Conservation (phyloP, 1,284 basidiomycete genomes). For the Malassezia restricta region DNA sequence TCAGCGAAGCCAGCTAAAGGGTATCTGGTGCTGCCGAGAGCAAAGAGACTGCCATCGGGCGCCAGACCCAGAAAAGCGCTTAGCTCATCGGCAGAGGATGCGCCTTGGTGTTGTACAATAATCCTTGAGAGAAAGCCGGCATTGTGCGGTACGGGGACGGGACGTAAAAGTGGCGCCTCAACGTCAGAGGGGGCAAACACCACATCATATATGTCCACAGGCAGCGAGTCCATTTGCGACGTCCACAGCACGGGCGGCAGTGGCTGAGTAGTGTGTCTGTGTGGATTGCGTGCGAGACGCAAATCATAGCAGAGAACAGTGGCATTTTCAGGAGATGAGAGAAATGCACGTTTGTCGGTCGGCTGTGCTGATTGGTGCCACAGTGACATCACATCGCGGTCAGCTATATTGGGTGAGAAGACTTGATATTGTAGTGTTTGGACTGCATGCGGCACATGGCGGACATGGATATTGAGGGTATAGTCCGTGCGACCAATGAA, state of each 20-base stretch:
- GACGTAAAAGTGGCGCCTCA: slow-evolving; percentile 9
- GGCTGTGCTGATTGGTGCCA: slow-evolving; percentile 29
- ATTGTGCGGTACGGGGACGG: slow-evolving; percentile 10
- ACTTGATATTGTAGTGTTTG: slow-evolving; percentile 42
- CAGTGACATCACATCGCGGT: slow-evolving; percentile 30
- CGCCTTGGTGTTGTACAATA: background rate
- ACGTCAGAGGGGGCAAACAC: slow-evolving; percentile 9
- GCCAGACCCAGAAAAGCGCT: slow-evolving; percentile 28
- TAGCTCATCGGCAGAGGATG: background rate
- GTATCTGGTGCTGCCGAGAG: slow-evolving; percentile 23
- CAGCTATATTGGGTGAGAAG: slow-evolving; percentile 39
- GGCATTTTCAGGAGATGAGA: slow-evolving; percentile 37
- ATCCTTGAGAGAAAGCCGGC: background rate
- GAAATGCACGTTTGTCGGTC: slow-evolving; percentile 23
- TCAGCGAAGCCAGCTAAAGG: background rate
- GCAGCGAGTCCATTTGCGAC: background rate
- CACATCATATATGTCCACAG: slow-evolving; percentile 14
- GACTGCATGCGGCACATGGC: slow-evolving; percentile 24
- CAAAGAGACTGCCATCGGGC: slow-evolving; percentile 27
- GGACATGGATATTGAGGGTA: slow-evolving; percentile 41
- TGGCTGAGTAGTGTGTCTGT: background rate
- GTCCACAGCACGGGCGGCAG: slow-evolving; percentile 12
- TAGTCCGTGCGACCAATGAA: slow-evolving; percentile 41
- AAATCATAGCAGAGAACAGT: slow-evolving; percentile 37
- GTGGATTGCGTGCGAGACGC: slow-evolving; percentile 10